A percentile compares a stretch with the other conserved stretches of the same genome.
phyloP scores from a whole-genome alignment of 352 stramenopile genomes.

The Peronosclerospora sorghi region DNA sequence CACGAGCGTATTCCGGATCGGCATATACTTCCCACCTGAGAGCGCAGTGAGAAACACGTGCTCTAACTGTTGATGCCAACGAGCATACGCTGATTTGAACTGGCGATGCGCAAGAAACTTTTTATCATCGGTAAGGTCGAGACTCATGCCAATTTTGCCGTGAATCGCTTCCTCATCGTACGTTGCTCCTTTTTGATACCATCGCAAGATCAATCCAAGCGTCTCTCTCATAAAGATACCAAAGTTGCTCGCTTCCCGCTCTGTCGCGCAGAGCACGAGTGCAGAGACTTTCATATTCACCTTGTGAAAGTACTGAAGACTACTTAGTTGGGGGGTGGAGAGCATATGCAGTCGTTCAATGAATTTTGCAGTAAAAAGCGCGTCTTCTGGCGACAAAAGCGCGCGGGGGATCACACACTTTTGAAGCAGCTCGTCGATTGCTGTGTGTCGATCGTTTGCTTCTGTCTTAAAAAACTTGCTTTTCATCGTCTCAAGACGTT shows the following conservation, averaged over 20 bases:
- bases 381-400: slow-evolving; percentile 73
- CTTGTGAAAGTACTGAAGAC: slow-evolving; percentile 75
- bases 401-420: slow-evolving; percentile 69
- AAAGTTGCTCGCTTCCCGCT: slow-evolving; percentile 78
- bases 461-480: slow-evolving; percentile 45
- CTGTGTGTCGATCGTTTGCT: slow-evolving; percentile 29
- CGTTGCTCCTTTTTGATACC: slow-evolving; percentile 66
- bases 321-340: slow-evolving; percentile 60
- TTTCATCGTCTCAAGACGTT: slow-evolving; percentile 68
- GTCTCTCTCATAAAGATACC: slow-evolving; percentile 82
- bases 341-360: slow-evolving; percentile 72
- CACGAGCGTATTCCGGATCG: slow-evolving; percentile 75
- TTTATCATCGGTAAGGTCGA: slow-evolving; percentile 53
- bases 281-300: slow-evolving; percentile 67
- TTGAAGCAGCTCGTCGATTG: slow-evolving; percentile 63
- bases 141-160: slow-evolving; percentile 57
- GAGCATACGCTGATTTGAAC: slow-evolving; percentile 65
- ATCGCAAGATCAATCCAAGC: slow-evolving; percentile 49
- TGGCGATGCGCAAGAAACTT: slow-evolving; percentile 51
- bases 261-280: slow-evolving; percentile 71
- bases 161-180: slow-evolving; percentile 75
- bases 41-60: slow-evolving; percentile 54
- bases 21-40: slow-evolving; percentile 68
- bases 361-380: slow-evolving; percentile 77
- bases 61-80: slow-evolving; percentile 65